Percentiles rank a stretch among this genome's conserved stretches.
phyloP scores from a whole-genome alignment of 805 yeast genomes.

The Saccharomycopsis lassenensis region DNA sequence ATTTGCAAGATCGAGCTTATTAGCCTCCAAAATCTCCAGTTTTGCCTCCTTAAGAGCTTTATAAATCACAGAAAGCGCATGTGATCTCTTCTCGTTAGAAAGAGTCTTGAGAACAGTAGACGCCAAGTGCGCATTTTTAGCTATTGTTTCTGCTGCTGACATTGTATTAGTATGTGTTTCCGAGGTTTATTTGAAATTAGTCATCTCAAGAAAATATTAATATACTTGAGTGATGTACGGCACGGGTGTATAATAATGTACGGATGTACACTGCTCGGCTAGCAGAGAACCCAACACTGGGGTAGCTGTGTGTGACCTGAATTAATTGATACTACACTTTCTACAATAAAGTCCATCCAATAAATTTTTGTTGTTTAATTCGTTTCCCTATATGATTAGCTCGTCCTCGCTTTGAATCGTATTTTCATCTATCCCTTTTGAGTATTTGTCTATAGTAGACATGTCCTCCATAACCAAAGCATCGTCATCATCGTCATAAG shows the following conservation, averaged over 20 bases:
- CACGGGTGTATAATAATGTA: too few relatives aligned
- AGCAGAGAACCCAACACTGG: too few relatives aligned
- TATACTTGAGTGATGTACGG: too few relatives aligned
- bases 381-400: constrained; percentile 10
- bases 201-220: too few relatives aligned
- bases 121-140: constrained; percentile 71
- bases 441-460: constrained; percentile 2
- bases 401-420: constrained; percentile 17
- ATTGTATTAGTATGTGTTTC: too few relatives aligned
- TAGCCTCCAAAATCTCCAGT: constrained; percentile 57
- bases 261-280: too few relatives aligned
- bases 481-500: constrained; percentile 9
- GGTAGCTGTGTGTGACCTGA: too few relatives aligned
- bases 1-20: constrained; percentile 58
- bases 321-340: too few relatives aligned
- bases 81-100: constrained; percentile 58
- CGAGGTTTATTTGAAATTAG: too few relatives aligned
- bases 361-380: too few relatives aligned
- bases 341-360: too few relatives aligned
- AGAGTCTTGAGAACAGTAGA: constrained; percentile 76
- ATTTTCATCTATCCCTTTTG: constrained; percentile 2
- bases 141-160: constrained; percentile 32
- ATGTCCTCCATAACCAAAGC: constrained; percentile 17
- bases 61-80: constrained; percentile 62
- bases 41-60: constrained; percentile 54